Base-by-base conservation (phyloP, 352 stramenopile genomes). In the Globisporangium canariense region DNA sequence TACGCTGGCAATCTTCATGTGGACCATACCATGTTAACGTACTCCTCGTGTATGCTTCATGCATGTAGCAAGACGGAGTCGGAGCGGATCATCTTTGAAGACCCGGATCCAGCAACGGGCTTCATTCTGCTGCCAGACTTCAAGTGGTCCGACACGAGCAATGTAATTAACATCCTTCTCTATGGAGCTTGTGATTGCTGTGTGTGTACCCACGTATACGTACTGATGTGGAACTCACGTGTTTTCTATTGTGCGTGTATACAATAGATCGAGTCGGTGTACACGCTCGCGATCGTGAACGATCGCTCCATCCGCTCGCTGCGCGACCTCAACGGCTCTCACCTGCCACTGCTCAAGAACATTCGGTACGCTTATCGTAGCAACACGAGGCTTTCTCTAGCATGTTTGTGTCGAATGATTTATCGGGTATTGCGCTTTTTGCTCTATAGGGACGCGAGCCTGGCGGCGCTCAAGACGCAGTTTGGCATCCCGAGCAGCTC, bases 91-190 rank as follows among this genome's bases (percentile, higher is more conserved):
- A 77, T 96, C 51, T 88, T 78, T 63, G 84, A 94, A 56, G 79
- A 96, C 65, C 56, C 60, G 14, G 75, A 96, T 58, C 70, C 74
- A 51, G 68, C 64, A 49, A 81, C 76, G 30, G 88, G 88, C 20
- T 96, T 96, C 58, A 72, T 96, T 43, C 47, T 96, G 43, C 65
- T 96, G 20, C 88, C 88, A 0, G 86, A 96, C 51, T 93, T 91
- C 59, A 96, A 94, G 67, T 96, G 88, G 88, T 88, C 74, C 6
- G 78, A 91, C 50, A 76, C 72, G 0, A 69, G 71, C 11, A 90
- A 93, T 54, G 86, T 93, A 65, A 32, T 67, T 58, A 16, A 2
- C 16, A 28, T 6, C 2, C 13, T 28, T 45, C 5, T n/a, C 32
- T n/a, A 32, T n/a, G n/a, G 4, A 14, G 16, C 14, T 40, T 54